Percentiles rank a stretch among this genome's conserved stretches.
These are phyloP conservation scores for Phytophthora pistaciae DNA, from an alignment of 352 stramenopile genomes.

Conservation along the genomic window DNA sequence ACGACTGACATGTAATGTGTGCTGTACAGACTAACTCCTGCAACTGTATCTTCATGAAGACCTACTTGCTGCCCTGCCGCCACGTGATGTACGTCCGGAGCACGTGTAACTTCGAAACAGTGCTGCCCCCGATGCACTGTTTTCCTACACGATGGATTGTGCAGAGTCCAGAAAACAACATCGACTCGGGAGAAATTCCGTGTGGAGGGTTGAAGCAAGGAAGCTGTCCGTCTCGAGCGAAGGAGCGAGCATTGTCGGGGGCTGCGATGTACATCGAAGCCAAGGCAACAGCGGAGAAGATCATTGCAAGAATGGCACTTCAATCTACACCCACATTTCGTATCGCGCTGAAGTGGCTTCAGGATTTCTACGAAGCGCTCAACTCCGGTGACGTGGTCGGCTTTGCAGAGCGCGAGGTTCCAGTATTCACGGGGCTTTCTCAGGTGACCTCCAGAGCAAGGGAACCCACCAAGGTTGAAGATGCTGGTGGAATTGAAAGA, in stretches of 20 bases:
- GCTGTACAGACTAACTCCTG: too few species aligned
- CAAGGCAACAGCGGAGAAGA: constrained; percentile 4
- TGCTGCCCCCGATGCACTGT: neutral
- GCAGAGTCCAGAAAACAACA: neutral
- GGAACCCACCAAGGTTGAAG: too few species aligned
- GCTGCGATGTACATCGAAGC: constrained; percentile 8
- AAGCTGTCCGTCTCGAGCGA: neutral
- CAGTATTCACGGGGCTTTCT: neutral
- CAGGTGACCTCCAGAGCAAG: neutral
- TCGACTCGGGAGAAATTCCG: neutral
- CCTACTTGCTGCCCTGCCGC: neutral
- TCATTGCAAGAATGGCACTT: constrained; percentile 11
- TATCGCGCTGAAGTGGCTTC: constrained; percentile 8
- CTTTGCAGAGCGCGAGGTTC: neutral
- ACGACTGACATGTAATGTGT: too few species aligned
- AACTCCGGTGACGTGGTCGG: neutral
- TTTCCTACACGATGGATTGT: neutral
- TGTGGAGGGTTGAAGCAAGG: neutral
- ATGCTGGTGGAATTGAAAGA: too few species aligned
- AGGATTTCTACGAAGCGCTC: constrained; percentile 12
- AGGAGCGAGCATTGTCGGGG: neutral
- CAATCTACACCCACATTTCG: constrained; percentile 18
- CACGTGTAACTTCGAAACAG: too few species aligned
- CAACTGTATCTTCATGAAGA: neutral
- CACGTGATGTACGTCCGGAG: neutral